Evolutionary conservation across 768 basidiomycete species (phyloP).

Genomic region (Leccinum disarticulatum): DNA sequence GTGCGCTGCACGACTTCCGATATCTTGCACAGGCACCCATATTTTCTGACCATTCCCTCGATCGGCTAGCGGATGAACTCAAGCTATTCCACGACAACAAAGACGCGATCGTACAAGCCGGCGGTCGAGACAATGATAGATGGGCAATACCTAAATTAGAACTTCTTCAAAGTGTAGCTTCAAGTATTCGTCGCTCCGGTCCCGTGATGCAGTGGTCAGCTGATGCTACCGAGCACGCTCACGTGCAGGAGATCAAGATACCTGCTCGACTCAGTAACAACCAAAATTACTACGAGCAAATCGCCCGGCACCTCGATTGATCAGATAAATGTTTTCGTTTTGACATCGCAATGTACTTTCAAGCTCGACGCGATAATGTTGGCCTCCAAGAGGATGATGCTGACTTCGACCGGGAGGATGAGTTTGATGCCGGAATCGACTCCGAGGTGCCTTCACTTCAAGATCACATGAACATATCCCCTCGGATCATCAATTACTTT

Average conservation of each 20-base stretch:
- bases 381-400: background rate
- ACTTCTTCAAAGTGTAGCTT: background rate
- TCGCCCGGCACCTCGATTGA: background rate
- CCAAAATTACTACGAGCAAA: background rate
- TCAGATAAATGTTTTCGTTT: background rate
- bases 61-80: slow-evolving; percentile 26
- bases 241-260: background rate
- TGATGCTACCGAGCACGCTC: background rate
- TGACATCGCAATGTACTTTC: background rate
- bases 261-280: background rate
- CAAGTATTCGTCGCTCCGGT: slow-evolving; percentile 1
- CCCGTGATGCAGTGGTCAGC: background rate
- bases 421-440: background rate
- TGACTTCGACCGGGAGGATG: background rate
- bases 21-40: slow-evolving; percentile 36
- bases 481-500: background rate
- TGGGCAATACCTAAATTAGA: slow-evolving; percentile 5
- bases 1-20: slow-evolving; percentile 39
- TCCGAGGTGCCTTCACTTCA: background rate
- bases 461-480: background rate
- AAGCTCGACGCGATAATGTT: background rate
- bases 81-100: slow-evolving; percentile 39
- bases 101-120: slow-evolving; percentile 29
- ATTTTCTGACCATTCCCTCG: slow-evolving; percentile 34
- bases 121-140: background rate